Base-by-base conservation (phyloP, 768 basidiomycete species). In the Antrodiella citrinella region DNA sequence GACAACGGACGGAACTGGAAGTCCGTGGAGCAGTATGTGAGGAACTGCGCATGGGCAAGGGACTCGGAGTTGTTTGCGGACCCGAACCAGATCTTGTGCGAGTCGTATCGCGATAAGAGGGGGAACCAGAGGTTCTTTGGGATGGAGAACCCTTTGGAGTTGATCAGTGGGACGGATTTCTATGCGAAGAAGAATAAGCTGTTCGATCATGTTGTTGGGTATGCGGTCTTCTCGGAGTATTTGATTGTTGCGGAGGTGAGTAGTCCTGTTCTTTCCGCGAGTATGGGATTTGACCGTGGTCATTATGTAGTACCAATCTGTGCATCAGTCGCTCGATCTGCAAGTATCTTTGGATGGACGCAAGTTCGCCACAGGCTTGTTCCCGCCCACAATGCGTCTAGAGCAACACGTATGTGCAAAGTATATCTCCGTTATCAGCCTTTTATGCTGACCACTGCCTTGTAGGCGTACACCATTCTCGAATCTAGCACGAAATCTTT, bases 201-300 rank as follows among this genome's bases (percentile, higher is more conserved):
- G 19, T 99, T 98, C 60, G 80, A 90, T 43, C 73, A 81, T 40
- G 84, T 99, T 48, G 91, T 92, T 56, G 96, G 96, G 4, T 97
- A 94, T 69, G 85, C 96, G 0, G 94, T 92, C 69, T 99, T 99
- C 67, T 91, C 91, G 0, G 91, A 99, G 70, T 99, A 88, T 65
- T 74, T 98, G 63, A 82, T 98, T 42, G 95, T 97, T 24, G 96
- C 95, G 20, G 86, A 93, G 76, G 91, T 96, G 39, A 47, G 82
- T 60, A 22, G 11, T 49, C 19, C 4, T 13, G 20, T 3, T 44
- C 38, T 3, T n/a, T 4, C 1, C n/a, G n/a, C n/a, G n/a, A 2
- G 4, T 7, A 21, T 2, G 18, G 44, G 40, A 4, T n/a, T 49
- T 52, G 1, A n/a, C 11, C 20, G 15, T 39, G 4, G 44, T 25